Conservation (phyloP, 2,329 filamentous ascomycete genomes). For the Coleophoma crateriformis region DNA sequence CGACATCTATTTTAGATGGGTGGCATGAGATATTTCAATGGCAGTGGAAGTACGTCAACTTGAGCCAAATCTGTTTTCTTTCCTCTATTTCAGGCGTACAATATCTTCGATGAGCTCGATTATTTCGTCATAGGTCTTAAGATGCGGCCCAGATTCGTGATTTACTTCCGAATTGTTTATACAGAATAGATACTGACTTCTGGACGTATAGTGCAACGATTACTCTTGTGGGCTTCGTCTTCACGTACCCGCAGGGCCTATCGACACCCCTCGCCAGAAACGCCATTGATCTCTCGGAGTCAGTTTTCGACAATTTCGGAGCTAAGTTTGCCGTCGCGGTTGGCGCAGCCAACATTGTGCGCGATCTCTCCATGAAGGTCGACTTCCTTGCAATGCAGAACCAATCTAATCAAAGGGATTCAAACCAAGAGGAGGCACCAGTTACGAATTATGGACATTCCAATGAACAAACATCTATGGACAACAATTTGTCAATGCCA, state of each 20-base stretch:
- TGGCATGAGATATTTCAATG: conserved; percentile 35
- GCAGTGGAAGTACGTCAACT: conserved; percentile 26
- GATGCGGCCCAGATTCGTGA: too few relatives aligned
- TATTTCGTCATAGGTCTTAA: too few relatives aligned
- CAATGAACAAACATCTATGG: too few relatives aligned
- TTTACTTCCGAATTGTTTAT: too few relatives aligned
- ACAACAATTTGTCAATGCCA: too few relatives aligned
- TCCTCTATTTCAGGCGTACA: too few relatives aligned
- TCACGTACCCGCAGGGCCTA: conserved; percentile 29
- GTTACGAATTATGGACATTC: too few relatives aligned
- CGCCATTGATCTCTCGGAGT: conserved; percentile 28
- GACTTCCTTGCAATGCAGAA: conserved; percentile 8
- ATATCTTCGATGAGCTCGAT: too few relatives aligned
- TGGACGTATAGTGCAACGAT: conserved; percentile 27
- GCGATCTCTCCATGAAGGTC: conserved; percentile 24
- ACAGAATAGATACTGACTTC: too few relatives aligned
- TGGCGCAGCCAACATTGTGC: conserved; percentile 27
- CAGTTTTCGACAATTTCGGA: conserved; percentile 30
- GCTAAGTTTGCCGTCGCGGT: conserved; percentile 27
- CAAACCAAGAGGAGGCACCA: too few relatives aligned
- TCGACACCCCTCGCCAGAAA: conserved; percentile 24
- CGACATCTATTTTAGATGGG: conserved; percentile 28
- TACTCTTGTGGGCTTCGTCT: conserved; percentile 33
- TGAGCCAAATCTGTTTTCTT: too few relatives aligned
- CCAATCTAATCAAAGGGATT: too few relatives aligned